Evolutionary conservation across 768 basidiomycete species (phyloP).

Genomic region (Collybiopsis luxurians): DNA sequence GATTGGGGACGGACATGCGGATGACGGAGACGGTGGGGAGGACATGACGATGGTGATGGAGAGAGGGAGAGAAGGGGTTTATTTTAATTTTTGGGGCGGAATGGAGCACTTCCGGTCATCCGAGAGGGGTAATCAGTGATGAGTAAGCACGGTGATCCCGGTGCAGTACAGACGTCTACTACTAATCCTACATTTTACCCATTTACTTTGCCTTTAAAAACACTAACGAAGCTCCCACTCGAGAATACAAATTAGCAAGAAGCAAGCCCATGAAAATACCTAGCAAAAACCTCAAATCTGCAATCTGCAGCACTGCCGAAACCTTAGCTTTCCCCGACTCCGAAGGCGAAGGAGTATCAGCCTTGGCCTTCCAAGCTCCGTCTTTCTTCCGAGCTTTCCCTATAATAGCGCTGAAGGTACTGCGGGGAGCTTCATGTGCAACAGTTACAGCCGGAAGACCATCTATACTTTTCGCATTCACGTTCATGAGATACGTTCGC

Average conservation of each 20-base stretch:
- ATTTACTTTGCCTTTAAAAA: too few species aligned
- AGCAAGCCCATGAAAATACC: conserved; percentile 3
- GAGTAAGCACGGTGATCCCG: too few species aligned
- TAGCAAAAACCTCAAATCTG: neutral
- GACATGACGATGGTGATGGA: conserved; percentile 1
- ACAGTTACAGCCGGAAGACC: conserved; percentile 47
- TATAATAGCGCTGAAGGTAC: neutral
- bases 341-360: neutral
- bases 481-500: conserved; percentile 50
- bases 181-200: too few species aligned
- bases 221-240: too few species aligned
- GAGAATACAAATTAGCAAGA: neutral
- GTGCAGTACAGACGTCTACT: too few species aligned
- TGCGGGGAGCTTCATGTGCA: conserved; percentile 19
- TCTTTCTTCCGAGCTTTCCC: neutral
- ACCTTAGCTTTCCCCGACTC: neutral
- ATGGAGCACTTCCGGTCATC: too few species aligned
- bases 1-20: conserved; percentile 2
- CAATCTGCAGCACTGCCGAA: neutral
- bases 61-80: neutral
- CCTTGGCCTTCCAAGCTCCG: neutral
- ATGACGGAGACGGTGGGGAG: neutral
- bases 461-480: conserved; percentile 53
- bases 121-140: too few species aligned
- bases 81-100: too few species aligned